Conservation (phyloP, 306 rosid species). For the Casuarina glauca region DNA sequence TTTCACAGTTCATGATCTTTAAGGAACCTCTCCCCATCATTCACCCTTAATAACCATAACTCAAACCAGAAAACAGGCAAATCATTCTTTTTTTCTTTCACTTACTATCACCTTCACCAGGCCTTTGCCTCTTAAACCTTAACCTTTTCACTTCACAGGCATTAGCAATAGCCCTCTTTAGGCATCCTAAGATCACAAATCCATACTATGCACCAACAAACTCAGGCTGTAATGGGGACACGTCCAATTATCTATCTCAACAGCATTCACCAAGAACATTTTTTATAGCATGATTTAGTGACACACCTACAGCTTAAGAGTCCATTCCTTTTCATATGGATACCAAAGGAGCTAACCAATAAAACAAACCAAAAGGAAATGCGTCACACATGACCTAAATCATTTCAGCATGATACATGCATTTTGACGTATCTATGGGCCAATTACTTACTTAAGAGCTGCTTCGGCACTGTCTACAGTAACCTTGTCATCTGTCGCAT, state of each 20-base stretch:
- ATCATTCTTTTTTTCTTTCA: not conserved
- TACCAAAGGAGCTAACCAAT: not conserved
- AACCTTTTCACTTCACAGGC: not conserved
- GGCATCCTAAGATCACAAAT: not conserved
- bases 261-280: not conserved
- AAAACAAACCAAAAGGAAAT: not conserved
- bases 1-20: not conserved
- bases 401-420: conserved; percentile 1
- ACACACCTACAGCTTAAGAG: not conserved
- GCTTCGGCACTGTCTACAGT: conserved; percentile 95
- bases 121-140: not conserved
- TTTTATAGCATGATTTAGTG: not conserved
- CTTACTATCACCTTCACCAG: not conserved
- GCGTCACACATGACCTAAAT: not conserved
- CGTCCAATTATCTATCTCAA: not conserved
- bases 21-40: conserved; percentile 1
- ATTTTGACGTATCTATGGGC: not conserved
- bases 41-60: conserved; percentile 16
- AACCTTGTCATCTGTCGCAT: conserved; percentile 84
- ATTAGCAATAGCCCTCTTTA: not conserved
- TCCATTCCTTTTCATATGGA: not conserved
- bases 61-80: conserved; percentile 7
- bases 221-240: not conserved
- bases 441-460: conserved; percentile 67
- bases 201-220: not conserved